Evolutionary conservation across 2,329 filamentous ascomycete species (phyloP), one percentile per base, ranked within the genome.

Genomic region (Penicillium sp.): DNA sequence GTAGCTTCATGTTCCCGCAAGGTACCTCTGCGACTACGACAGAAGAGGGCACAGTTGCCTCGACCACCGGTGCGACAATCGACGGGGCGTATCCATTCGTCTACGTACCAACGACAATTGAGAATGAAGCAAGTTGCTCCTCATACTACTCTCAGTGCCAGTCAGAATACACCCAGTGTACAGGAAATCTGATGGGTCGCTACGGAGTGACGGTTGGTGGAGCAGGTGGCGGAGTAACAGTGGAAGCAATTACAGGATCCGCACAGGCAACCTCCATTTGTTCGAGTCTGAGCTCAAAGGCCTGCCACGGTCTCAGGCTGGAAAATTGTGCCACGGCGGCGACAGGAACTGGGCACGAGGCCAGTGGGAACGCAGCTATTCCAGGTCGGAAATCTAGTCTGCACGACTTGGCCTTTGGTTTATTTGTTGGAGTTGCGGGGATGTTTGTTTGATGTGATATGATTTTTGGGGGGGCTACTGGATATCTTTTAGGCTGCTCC

Each of bases 101-200:
- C 48, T 75, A 75, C 61, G 79, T 84, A 48, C 78, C 82, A 14
- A 84, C 82, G 2, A 77, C 77, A 53, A 83, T 83, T 65, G 67
- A 71, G 26, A 78, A 82, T 54, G 76, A 79, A 56, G 76, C 73
- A 48, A 73, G 75, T 34, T 85, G 82, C 68, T 79, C 80, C 24
- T 78, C 78, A 44, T 81, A 81, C 68, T 84, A 82, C 70, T 79
- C 78, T 29, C 71, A 72, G 52, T 84, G 82, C 55, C 75, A 81
- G 64, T 74, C 70, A 36, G 76, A 82, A 50, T 80, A 74, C 51
- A 66, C 73, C 7, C 69, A 66, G 23, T 81, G 78, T 60, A 73
- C 77, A 7, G 69, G 67, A 4, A 67, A 75, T 26, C 71, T 84
- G 55, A 79, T 77, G 23, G 79, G 76, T n/a, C 75, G 74, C 2